Evolutionary conservation across 805 yeast species (phyloP), one percentile per base, ranked within the genome.

Genomic region (Saturnispora halmiae): DNA sequence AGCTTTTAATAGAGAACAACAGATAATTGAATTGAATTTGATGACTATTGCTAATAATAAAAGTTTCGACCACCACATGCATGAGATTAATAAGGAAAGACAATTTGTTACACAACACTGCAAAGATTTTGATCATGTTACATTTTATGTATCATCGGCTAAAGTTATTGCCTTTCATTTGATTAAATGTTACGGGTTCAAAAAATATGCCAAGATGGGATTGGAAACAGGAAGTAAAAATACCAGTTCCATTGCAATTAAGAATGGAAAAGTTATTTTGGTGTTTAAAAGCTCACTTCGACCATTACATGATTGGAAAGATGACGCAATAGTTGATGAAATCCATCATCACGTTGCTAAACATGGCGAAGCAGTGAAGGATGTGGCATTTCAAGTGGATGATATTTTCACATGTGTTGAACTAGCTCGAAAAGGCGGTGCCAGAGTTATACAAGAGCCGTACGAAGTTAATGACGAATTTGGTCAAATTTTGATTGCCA

Each of bases 301-400:
- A 16, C 60, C 60, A 2, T 44, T 50, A 22, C 41, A 45, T 31
- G 39, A 31, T 5, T 37, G 35, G 5, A 41, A 49, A 6, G 45
- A 40, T 3, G 40, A 46, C 5, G 47, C 44, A 4, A 11, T 47
- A 6, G 42, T 50, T 16, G 46, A 47, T 14, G 65, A 61, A 22
- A 69, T 77, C 18, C 71, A 68, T 45, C 50, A 56, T 10, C 77
- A 72, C 48, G 59, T 77, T 6, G 51, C 55, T 5, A 55, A 50
- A 4, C 95, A 85, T 56, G 90, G 94, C 1, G 88, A 82, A 53
- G 82, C 85, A 4, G 84, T 84, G n/a, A 75, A 75, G 55, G 92
- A 85, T 52, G 74, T 85, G 9, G 72, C 85, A 0, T 79, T 84
- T 50, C 54, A 53, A n/a, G 90, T 82, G 0, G 62, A 59, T 4